Percentiles rank a stretch among this genome's conserved stretches.
Conservation (phyloP, 805 yeast species). For the Cyberlindnera euphorbiae region DNA sequence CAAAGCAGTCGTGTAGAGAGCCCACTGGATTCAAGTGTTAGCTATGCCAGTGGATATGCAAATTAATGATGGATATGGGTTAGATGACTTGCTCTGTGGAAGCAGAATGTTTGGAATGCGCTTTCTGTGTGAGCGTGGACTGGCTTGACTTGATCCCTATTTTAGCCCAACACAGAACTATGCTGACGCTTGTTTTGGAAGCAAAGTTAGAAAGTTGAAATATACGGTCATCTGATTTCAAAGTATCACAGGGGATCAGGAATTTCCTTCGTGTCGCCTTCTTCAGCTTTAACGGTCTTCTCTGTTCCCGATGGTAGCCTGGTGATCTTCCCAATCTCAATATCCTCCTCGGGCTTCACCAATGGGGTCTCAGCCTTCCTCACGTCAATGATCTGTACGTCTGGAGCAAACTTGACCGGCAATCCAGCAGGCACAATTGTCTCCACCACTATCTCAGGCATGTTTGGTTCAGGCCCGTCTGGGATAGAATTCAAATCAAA, state of each 20-base stretch:
- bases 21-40: conserved; percentile 71
- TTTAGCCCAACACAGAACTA: no score
- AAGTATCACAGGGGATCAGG: no score
- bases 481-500: conserved; percentile 43
- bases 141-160: no score
- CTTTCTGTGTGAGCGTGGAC: no score
- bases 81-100: no score
- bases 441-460: conserved; percentile 66
- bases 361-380: conserved; percentile 20
- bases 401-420: conserved; percentile 56
- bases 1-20: conserved; percentile 59
- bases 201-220: no score
- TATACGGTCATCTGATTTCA: no score
- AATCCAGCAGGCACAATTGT: conserved; percentile 54
- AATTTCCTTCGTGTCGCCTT: conserved; percentile 1
- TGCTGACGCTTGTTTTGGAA: no score
- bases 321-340: not conserved
- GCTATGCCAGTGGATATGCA: conserved; percentile 79
- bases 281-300: not conserved
- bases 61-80: no score
- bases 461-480: conserved; percentile 71
- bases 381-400: conserved; percentile 51
- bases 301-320: not conserved
- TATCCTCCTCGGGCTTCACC: conserved; percentile 13
- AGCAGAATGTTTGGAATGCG: no score